These are phyloP conservation scores for Ambrosiella cleistominuta DNA, from an alignment of 2,329 filamentous ascomycete genomes.

Conservation along the genomic window DNA sequence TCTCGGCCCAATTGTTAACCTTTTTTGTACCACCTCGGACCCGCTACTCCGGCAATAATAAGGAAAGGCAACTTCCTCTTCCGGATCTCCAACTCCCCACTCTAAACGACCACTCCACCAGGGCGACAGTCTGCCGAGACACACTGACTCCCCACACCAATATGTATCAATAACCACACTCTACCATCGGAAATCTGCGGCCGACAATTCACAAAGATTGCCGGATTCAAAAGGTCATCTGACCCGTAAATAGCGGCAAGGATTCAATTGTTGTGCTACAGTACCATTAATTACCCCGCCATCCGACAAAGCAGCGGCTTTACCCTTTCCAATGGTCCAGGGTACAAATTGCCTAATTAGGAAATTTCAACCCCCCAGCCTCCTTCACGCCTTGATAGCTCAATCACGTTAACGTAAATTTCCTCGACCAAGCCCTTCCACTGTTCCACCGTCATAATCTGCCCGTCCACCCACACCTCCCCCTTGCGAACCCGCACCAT, in stretches of 20 bases:
- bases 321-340: not conserved
- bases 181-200: too few species aligned
- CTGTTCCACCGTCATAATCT: not conserved
- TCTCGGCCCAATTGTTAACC: too few species aligned
- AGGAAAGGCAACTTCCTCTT: not conserved
- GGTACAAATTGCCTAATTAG: not conserved
- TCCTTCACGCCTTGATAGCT: not conserved
- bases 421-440: not conserved
- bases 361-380: not conserved
- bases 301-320: not conserved
- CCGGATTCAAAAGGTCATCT: not conserved
- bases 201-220: not conserved
- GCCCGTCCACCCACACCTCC: not conserved
- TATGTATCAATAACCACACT: too few species aligned
- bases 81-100: not conserved
- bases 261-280: not conserved
- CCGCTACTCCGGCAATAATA: not conserved
- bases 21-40: too few species aligned
- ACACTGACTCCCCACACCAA: too few species aligned
- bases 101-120: not conserved
- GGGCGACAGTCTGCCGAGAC: not conserved
- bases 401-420: not conserved
- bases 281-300: too few species aligned
- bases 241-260: not conserved
- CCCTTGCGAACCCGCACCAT: not conserved